A percentile compares a stretch with the other conserved stretches of the same genome.
Evolutionary conservation across 1,284 basidiomycete genomes (phyloP).

Genomic region (Ceratobasidium theobromae): DNA sequence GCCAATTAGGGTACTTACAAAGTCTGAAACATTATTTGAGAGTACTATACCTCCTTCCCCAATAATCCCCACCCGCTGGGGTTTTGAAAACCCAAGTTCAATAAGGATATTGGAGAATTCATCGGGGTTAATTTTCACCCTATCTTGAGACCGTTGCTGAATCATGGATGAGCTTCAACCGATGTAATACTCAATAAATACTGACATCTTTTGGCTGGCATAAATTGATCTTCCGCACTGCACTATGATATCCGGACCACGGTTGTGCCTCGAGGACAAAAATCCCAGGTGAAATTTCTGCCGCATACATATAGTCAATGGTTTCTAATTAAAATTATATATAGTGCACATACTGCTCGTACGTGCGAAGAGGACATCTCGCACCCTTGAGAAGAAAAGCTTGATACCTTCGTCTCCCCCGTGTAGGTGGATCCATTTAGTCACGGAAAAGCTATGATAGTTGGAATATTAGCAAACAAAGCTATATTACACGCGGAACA

Average conservation of each 20-base stretch:
- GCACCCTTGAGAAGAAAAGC: conserved; percentile 62
- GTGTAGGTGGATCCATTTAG: conserved; percentile 86
- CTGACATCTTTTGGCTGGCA: neutral
- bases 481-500: conserved; percentile 41
- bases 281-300: neutral
- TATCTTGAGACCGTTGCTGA: neutral
- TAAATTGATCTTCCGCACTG: conserved; percentile 55
- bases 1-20: neutral
- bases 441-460: conserved; percentile 65
- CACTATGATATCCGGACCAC: conserved; percentile 77
- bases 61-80: conserved; percentile 52
- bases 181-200: neutral
- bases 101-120: conserved; percentile 58
- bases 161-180: neutral
- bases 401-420: conserved; percentile 65
- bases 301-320: neutral
- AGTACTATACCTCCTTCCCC: conserved; percentile 58
- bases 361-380: conserved; percentile 56
- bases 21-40: conserved; percentile 35
- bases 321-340: neutral
- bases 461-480: neutral
- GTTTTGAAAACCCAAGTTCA: conserved; percentile 58
- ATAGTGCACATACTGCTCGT: conserved; percentile 44
- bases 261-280: conserved; percentile 77
- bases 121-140: conserved; percentile 45